These are phyloP conservation scores for Chrysanthemum lavandulifolium DNA, from an alignment of 129 eudicot species.

Conservation along the genomic window DNA sequence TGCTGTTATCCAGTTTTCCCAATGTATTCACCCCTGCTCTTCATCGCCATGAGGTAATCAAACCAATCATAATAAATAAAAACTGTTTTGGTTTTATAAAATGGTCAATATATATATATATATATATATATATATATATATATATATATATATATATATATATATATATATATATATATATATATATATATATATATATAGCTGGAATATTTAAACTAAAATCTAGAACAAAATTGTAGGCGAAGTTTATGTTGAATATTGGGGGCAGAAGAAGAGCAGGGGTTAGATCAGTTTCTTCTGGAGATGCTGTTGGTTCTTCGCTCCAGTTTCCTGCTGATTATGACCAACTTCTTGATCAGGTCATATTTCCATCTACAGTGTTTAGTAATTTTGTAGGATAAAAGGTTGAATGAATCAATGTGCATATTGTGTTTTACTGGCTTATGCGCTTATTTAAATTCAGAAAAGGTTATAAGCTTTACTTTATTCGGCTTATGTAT, in stretches of 20 bases:
- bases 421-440: not conserved
- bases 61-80: not conserved
- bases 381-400: not conserved
- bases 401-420: not conserved
- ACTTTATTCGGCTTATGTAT: no score
- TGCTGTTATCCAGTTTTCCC: conserved; percentile 60
- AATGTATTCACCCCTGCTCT: conserved; percentile 29
- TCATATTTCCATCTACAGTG: conserved; percentile 20
- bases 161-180: no score
- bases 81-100: not conserved
- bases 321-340: conserved; percentile 70
- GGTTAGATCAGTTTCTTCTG: conserved; percentile 45
- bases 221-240: conserved; percentile 29
- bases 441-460: no score
- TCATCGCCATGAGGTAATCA: conserved; percentile 28
- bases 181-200: no score
- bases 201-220: not conserved
- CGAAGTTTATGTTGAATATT: conserved; percentile 22
- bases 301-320: conserved; percentile 39
- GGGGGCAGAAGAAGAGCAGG: conserved; percentile 18
- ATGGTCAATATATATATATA: not conserved
- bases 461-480: no score
- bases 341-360: conserved; percentile 65
- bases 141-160: no score
- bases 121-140: no score